Evolutionary conservation across 176 grass and related monocot species (phyloP), one percentile per base, ranked within the genome.

Genomic region (Zizania latifolia): DNA sequence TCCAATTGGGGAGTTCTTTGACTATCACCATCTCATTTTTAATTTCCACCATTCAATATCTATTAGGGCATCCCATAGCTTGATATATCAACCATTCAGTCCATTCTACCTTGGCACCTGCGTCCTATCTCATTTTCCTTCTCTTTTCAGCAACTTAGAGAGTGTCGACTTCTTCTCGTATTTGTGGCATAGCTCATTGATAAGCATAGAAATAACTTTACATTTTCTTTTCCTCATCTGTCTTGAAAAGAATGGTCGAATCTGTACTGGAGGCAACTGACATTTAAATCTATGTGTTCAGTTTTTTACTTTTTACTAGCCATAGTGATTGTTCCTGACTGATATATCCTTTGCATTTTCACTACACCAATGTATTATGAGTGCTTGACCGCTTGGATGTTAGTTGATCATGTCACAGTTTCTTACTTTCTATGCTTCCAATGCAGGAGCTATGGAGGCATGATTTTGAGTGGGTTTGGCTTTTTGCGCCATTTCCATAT

Each of bases 401-500:
- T 72, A 58, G 77, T 65, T 65, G 16, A 78, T 65, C 23, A 38
- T 8, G 45, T 14, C 29, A 50, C 32, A 38, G 58, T 55, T 38
- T 32, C 22, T 56, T 75, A 22, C 19, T 53, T 22, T 53, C 7
- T 53, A 0, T 39, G 16, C 82, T n/a, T 81, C 64, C 75, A 22
- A 57, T 78, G 61, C 74, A 90, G 87, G 77, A 85, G 72, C 33
- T 67, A 21, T 62, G 71, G 48, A 84, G 84, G 14, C 45, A 68
- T 51, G 68, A 82, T 65, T 82, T 76, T 50, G 40, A 78, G 58
- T 93, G 87, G 87, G 40, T 35, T 22, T 55, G 61, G 58, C 46
- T 93, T 75, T 93, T 93, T 82, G 77, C 78, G 72, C 69, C 81
- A 32, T 93, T 79, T 75, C 81, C 84, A 16, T 93, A 93, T 75